These are phyloP conservation scores for Sugiyamaella novakii DNA, from an alignment of 1,139 yeast species.

Conservation along the genomic window DNA sequence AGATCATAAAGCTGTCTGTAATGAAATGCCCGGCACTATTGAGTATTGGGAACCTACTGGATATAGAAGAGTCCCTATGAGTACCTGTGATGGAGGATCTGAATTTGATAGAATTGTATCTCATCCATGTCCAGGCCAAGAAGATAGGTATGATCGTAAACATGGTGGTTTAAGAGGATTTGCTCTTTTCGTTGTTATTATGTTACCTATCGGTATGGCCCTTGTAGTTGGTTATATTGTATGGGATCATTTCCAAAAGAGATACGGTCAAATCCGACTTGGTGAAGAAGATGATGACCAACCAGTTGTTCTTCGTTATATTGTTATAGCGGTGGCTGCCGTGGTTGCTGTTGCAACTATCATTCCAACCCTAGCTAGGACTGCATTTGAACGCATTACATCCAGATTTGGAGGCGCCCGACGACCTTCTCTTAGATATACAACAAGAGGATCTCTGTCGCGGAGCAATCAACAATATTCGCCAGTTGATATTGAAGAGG, in stretches of 20 bases:
- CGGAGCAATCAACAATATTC: constrained; percentile 30
- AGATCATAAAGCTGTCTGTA: constrained; percentile 67
- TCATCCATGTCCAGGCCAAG: constrained; percentile 86
- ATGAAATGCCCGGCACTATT: constrained; percentile 52
- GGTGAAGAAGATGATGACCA: constrained; percentile 62
- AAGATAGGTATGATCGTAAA: constrained; percentile 59
- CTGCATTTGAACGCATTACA: constrained; percentile 21
- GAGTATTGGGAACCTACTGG: constrained; percentile 83
- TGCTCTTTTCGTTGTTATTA: constrained; percentile 54
- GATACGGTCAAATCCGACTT: constrained; percentile 84
- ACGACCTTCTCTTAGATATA: constrained; percentile 24
- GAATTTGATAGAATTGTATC: constrained; percentile 67
- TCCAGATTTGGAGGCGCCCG: constrained; percentile 18
- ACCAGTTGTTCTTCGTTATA: constrained; percentile 31
- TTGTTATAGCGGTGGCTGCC: constrained; percentile 39
- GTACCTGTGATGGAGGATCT: constrained; percentile 75
- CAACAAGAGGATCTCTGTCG: constrained; percentile 34
- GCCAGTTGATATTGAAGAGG: constrained; percentile 36
- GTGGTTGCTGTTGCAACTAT: constrained; percentile 39
- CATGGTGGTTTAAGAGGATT: constrained; percentile 62
- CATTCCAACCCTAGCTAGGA: constrained; percentile 33
- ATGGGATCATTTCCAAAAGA: constrained; percentile 75
- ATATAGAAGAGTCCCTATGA: constrained; percentile 70
- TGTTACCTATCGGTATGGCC: constrained; percentile 62
- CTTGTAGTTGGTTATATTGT: constrained; percentile 66